Evolutionary conservation across 2,329 filamentous ascomycete genomes (phyloP), one percentile per base, ranked within the genome.

Genomic region (Stachybotrys elegans): DNA sequence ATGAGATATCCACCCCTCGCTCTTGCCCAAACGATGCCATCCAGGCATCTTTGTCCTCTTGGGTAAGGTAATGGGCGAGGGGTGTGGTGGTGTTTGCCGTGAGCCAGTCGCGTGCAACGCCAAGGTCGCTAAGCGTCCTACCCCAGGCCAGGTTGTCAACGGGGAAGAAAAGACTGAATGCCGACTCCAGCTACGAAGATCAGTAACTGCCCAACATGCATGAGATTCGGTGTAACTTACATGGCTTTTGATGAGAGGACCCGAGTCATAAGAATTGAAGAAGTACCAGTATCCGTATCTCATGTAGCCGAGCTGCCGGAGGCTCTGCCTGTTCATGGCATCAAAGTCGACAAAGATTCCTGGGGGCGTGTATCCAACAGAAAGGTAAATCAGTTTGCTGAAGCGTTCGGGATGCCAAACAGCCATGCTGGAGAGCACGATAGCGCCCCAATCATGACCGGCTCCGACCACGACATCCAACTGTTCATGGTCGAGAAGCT

Each of bases 401-500:
- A 47, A 44, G 20, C 45, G 29, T 13, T 60, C 52, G 1, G 58
- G 58, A 36, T 56, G 51, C 42, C 57, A 57, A 14, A 56, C 52
- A n/a, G 54, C 56, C 16, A 60, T 37, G 11, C 51, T 48, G n/a
- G 52, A 59, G 3, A 55, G 50, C 3, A 56, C 43, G 4, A 47
- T 54, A 4, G 59, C 43, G 38, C 60, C 60, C 70, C 70, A 71
- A 48, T 72, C 69, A 44, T 72, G 70, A 8, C 60, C 68, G 20
- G 71, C 55, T 67, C 69, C 72, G 27, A 72, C 54, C 5, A 69
- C 70, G n/a, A 61, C 57, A 4, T 58, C 50, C 25, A 65, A 57
- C 27, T 50, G 48, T n/a, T 50, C 52, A 39, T 58, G 50, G 7
- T 25, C 45, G 1, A 62, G 51, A 2, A 62, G 50, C 12, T 58